Evolutionary conservation across 225 moss, liverwort and hornwort genomes (phyloP).

Genomic region (Rhytidiadelphus loreus): DNA sequence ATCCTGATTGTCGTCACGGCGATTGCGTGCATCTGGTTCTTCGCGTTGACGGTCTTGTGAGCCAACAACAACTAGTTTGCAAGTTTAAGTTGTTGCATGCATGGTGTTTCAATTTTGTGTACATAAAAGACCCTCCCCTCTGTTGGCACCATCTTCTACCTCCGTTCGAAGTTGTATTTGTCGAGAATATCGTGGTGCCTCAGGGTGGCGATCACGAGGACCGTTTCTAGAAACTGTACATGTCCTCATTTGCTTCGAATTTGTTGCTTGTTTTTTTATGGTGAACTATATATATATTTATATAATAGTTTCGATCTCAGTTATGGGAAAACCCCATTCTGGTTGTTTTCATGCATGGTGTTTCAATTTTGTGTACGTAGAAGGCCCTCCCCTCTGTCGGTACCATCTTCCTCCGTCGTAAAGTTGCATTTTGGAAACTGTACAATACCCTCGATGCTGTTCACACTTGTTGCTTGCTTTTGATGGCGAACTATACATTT

Average conservation of each 20-base stretch:
- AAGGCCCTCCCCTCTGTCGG: background rate
- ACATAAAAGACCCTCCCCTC: background rate
- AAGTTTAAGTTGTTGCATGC: background rate
- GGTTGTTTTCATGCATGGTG: background rate
- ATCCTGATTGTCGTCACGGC: constrained; percentile 5
- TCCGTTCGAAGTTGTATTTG: background rate
- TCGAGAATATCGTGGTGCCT: background rate
- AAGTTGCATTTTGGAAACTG: background rate
- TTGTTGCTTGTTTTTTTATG: background rate
- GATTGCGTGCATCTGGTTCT: constrained; percentile 10
- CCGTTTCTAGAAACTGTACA: background rate
- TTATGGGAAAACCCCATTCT: background rate
- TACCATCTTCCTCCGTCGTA: background rate
- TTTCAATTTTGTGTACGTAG: background rate
- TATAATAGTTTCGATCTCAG: background rate
- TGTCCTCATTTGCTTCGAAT: background rate
- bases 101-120: background rate
- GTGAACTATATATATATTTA: background rate
- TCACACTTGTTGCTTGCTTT: background rate
- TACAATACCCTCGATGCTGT: background rate
- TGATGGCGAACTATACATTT: background rate
- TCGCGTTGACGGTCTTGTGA: constrained; percentile 11
- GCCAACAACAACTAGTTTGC: background rate
- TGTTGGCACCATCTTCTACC: background rate
- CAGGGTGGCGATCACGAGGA: background rate